Percentiles rank a stretch among this genome's conserved stretches.
phyloP scores from a whole-genome alignment of 129 eudicot species.

The Solidago caesia region DNA sequence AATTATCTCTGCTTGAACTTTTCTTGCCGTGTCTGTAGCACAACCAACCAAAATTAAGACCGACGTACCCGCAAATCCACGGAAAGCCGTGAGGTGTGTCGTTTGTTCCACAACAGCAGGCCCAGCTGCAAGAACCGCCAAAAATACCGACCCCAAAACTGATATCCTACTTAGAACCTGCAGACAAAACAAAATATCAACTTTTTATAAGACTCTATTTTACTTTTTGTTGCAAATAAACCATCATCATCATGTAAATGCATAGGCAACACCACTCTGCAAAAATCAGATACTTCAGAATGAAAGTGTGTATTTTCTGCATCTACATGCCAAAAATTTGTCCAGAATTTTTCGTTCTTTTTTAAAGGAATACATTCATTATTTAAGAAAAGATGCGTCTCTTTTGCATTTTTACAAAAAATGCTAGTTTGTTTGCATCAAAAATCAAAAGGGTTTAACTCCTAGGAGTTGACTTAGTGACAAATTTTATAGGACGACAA shows the following conservation, averaged over 20 bases:
- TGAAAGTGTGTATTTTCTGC: too few relatives aligned
- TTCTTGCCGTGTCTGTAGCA: slow-evolving; percentile 95
- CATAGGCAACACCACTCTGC: background rate
- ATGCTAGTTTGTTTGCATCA: background rate
- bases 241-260: background rate
- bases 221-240: background rate
- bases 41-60: slow-evolving; percentile 98
- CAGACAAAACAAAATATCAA: slow-evolving; percentile 12
- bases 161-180: slow-evolving; percentile 97
- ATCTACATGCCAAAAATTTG: background rate
- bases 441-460: background rate
- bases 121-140: slow-evolving; percentile 98
- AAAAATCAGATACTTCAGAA: too few relatives aligned
- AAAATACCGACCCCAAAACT: slow-evolving; percentile 89
- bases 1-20: slow-evolving; percentile 94
- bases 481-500: too few relatives aligned
- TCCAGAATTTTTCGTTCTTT: background rate
- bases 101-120: slow-evolving; percentile 93
- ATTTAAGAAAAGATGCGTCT: background rate
- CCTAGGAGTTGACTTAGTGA: too few relatives aligned
- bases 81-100: slow-evolving; percentile 86
- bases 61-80: slow-evolving; percentile 98
- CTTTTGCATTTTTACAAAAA: background rate
- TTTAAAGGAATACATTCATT: background rate
- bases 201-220: background rate